Evolutionary conservation across 2,329 filamentous ascomycete genomes (phyloP), one percentile per base, ranked within the genome.

Genomic region (Cytospora mali): DNA sequence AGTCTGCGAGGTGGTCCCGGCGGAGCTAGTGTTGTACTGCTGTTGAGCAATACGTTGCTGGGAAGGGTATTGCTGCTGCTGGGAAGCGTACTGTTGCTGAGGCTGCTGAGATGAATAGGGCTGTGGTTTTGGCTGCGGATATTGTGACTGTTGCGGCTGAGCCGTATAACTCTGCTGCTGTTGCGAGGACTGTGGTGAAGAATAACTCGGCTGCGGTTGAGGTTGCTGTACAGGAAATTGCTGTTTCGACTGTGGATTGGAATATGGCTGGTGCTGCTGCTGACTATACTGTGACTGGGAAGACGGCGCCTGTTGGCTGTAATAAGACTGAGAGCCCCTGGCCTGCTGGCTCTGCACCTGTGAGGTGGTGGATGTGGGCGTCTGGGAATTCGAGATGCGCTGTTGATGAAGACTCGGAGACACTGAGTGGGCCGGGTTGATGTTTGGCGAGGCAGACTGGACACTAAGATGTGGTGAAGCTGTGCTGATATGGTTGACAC

Each of bases 31-130:
- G 16, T 61, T 55, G 28, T 66, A 66, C 16, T 69, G 64, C 35
- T 71, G 70, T 31, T 69, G 69, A 61, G 69, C 69, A 48, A 70
- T 70, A 42, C 70, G 69, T 48, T 68, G 68, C 55, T 72, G 70
- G 6, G 67, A 62, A 9, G 64, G 53, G 51, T 66, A 66, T 21
- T 61, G 62, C 39, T 62, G 62, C 35, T 64, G 59, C 23, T 64
- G 62, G 11, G 62, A 55, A 31, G 55, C 46, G 18, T 66, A 66
- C 21, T 49, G 58, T 6, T 57, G 51, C 52, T 64, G 62, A 16
- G 64, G 28, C 11, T 62, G 61, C 49, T 64, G 64, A 2, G 64
- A 31, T 10, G 58, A 48, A 39, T 64, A 66, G 10, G 57, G 13
- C 14, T 64, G 64, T 48, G 64, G 62, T 27, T 66, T 66, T 39